Evolutionary conservation across 2,329 filamentous ascomycete genomes (phyloP), one percentile per base, ranked within the genome.

Genomic region (Pestalotiopsis sp.): DNA sequence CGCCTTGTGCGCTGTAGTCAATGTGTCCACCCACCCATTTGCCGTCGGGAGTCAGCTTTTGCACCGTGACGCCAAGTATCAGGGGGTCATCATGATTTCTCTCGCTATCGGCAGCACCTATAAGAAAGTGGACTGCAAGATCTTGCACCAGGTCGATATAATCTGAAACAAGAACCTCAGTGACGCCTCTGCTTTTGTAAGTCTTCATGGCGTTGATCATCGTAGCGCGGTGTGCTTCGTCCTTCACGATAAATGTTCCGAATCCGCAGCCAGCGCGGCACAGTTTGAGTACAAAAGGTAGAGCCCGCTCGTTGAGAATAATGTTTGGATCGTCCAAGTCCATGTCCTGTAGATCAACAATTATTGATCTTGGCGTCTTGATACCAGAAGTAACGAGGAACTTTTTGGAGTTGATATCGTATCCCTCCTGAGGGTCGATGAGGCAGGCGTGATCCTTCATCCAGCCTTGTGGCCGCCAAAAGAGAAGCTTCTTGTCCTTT

Each of bases 381-480:
- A 74, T 74, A 12, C 71, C 70, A 4, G 73, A 72, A 2, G 68
- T 71, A 57, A 74, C 12, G 11, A 74, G 70, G 41, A 69, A 74
- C 25, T 68, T 70, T 57, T 74, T 74, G 17, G 72, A 73, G 62
- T 74, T 74, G 69, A 74, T 61, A 27, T 73, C 69, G 58, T 69
- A 74, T 49, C 72, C 73, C 61, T 73, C 70, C 20, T 68, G 57
- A 3, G 73, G 73, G 45, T 71, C 68, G 38, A 73, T 67, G 2
- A 74, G 70, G 38, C 73, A 74, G 61, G 71, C 68, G 57, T 73
- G 71, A 2, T 68, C 57, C 20, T 69, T 66, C 73, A 74, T 74
- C 73, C 73, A 74, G 7, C 68, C 72, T 59, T 74, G 73, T 4
- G 73, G 73, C 13, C 73, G 60, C 73, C 73, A 74, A 63, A 74